Base-by-base conservation (phyloP, 2,329 filamentous ascomycete genomes). In the Chaetomiaceae sp. region DNA sequence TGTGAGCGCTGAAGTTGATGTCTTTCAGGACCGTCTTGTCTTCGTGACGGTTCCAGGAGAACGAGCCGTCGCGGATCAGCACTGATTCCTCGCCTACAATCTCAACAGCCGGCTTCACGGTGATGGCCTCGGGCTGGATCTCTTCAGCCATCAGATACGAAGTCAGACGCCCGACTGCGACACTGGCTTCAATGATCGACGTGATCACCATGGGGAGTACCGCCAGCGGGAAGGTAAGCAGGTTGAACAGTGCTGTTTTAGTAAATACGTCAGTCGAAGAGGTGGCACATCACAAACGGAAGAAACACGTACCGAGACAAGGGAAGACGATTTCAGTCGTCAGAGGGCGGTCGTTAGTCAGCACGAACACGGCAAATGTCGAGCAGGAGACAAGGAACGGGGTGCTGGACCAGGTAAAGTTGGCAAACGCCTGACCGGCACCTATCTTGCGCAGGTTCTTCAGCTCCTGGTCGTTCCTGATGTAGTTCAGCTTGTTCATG, bases 151-250 rank as follows among this genome's bases (percentile, higher is more conserved):
- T 81, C 53, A 99, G 82, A 68, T 89, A 99, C 33, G 83, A 79
- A 0, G 90, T 93, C 58, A 99, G 75, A 63, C 93, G 87, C 23
- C 81, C 82, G 19, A 95, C 89, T 20, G 93, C 93, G 49, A 99
- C 93, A n/a, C 83, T 88, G 10, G 93, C 91, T 68, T 99, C 93
- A 27, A 99, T 90, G 56, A 99, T 89, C 6, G 92, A 86, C 0
- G 91, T 96, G 60, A 99, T 97, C 33, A 99, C 91, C 91, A 99
- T 97, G 7, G 93, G 93, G 25, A 99, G 75, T 33, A 99, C 85
- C 2, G 93, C 87, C 48, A 99, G 80, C 1, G 93, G 95, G 71
- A 99, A 99, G 0, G 91, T 95, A 41, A 99, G 79, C 23, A 99
- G 76, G 65, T 99, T 99, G 80, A 99, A 99, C 20, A 99, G 77